phyloP scores from a whole-genome alignment of 2,329 filamentous ascomycete genomes.

The Ampelomyces quisqualis region DNA sequence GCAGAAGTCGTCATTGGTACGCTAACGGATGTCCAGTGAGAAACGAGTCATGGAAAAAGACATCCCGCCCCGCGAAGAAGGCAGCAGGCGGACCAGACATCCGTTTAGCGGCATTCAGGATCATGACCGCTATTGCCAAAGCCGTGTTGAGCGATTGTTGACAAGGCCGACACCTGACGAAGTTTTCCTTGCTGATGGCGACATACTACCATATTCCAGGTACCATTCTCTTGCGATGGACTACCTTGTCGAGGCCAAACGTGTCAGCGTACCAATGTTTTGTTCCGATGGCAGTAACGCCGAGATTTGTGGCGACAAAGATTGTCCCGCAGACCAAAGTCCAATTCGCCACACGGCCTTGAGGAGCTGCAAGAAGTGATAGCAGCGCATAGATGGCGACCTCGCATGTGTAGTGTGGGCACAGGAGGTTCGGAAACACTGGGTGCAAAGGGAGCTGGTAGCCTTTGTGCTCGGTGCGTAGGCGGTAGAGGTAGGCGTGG shows the following conservation, averaged over 20 bases:
- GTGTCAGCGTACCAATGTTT: conserved; percentile 56
- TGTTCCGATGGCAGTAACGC: conserved; percentile 75
- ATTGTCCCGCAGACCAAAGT: conserved; percentile 69
- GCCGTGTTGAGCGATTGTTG: no score
- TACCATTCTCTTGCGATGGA: conserved; percentile 33
- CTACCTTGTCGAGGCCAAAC: conserved; percentile 36
- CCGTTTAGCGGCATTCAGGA: no score
- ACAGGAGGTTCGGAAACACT: conserved; percentile 71
- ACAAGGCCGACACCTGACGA: no score
- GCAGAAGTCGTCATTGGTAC: no score
- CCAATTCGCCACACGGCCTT: conserved; percentile 65
- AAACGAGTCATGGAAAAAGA: no score
- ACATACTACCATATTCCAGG: conserved; percentile 39
- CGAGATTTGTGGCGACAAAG: conserved; percentile 79
- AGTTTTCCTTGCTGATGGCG: no score
- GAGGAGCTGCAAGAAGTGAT: conserved; percentile 70
- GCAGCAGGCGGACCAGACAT: no score
- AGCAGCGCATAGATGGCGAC: conserved; percentile 81
- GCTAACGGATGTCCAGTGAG: no score
- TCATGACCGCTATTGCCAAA: no score
- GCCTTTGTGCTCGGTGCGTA: conserved; percentile 52
- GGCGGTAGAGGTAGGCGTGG: conserved; percentile 50
- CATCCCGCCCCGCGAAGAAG: no score
- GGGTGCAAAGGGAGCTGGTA: conserved; percentile 78
- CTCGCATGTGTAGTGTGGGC: conserved; percentile 90